phyloP scores from a whole-genome alignment of 495 filamentous ascomycete species.

The Cercophora scortea region DNA sequence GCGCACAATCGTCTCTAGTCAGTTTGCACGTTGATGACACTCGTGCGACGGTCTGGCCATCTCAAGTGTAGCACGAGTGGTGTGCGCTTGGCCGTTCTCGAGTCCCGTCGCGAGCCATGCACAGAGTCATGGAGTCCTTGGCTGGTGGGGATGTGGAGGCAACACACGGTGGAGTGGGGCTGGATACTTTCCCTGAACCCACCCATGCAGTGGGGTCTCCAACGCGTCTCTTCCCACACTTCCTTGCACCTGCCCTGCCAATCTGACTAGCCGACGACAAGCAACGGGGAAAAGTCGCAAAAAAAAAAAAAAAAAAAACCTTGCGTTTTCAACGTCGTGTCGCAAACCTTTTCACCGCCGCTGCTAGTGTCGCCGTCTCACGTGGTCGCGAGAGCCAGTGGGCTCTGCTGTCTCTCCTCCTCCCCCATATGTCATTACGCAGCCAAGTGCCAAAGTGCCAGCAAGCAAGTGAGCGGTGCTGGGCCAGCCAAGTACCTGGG shows the following conservation, averaged over 20 bases:
- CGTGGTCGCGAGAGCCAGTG: no score
- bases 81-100: slow-evolving; percentile 12
- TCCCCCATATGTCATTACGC: neutral
- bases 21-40: slow-evolving; percentile 19
- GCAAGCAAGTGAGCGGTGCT: neutral
- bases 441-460: no score
- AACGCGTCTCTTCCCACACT: no score
- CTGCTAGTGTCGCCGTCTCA: no score
- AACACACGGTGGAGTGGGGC: slow-evolving; percentile 6
- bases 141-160: slow-evolving; percentile 18
- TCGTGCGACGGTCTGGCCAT: slow-evolving; percentile 22
- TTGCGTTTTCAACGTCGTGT: no score
- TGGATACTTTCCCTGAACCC: neutral
- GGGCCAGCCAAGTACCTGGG: slow-evolving; percentile 3
- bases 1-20: slow-evolving; percentile 17
- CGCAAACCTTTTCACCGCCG: no score
- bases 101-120: neutral
- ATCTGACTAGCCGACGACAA: no score
- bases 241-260: no score
- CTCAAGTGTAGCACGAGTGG: slow-evolving; percentile 8
- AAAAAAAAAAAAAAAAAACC: no score
- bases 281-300: no score
- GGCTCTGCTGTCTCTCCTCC: neutral
- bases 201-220: no score
- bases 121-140: slow-evolving; percentile 21